phyloP scores from a whole-genome alignment of 768 basidiomycete genomes.

The Macrolepiota fuliginosa region DNA sequence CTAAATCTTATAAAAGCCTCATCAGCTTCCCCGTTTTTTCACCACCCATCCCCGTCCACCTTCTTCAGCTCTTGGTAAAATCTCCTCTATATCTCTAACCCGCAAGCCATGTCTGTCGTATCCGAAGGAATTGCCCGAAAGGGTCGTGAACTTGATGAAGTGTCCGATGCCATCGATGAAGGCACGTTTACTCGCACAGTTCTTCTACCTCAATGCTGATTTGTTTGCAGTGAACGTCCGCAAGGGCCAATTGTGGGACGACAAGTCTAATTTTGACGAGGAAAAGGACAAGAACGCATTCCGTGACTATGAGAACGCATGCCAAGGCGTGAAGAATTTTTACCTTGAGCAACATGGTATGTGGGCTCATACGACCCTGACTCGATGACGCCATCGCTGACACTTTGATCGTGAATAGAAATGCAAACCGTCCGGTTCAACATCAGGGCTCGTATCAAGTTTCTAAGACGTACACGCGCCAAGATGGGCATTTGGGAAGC shows the following conservation, averaged over 20 bases:
- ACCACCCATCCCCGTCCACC: not conserved
- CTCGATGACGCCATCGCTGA: not conserved
- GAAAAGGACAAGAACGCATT: conserved; percentile 66
- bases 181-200: conserved; percentile 26
- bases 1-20: conserved; percentile 1
- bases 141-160: conserved; percentile 38
- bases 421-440: conserved; percentile 90
- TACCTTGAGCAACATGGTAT: conserved; percentile 78
- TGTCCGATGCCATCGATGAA: conserved; percentile 48
- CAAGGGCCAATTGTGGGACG: conserved; percentile 60
- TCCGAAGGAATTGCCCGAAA: conserved; percentile 17
- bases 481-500: conserved; percentile 88
- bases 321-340: conserved; percentile 74
- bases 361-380: conserved; percentile 10
- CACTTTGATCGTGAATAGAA: conserved; percentile 35
- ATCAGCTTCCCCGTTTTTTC: not conserved
- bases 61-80: not conserved
- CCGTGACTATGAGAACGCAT: conserved; percentile 72
- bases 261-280: conserved; percentile 54
- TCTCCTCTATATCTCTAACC: not conserved
- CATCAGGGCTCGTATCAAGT: conserved; percentile 71
- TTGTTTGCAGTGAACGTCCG: conserved; percentile 58
- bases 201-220: not conserved
- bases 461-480: conserved; percentile 62
- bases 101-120: conserved; percentile 22